These are phyloP conservation scores for Selaginella moellendorffii DNA, from an alignment of 75 land plant genomes.

Conservation along the genomic window DNA sequence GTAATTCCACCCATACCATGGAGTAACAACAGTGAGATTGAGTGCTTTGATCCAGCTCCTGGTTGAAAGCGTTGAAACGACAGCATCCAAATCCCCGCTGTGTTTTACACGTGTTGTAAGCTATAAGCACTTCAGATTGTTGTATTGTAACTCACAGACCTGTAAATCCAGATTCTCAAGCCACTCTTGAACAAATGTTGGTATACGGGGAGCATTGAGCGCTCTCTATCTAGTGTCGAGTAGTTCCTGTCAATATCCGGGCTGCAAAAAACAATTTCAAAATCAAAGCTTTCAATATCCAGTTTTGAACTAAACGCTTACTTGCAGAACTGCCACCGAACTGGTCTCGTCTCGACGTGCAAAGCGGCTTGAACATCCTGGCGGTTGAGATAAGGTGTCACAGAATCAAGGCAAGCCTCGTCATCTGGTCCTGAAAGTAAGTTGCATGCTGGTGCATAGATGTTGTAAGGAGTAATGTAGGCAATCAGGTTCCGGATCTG, in stretches of 20 bases:
- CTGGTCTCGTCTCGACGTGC: slow-evolving; percentile 2
- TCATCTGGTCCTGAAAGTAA: background rate
- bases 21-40: background rate
- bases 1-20: background rate
- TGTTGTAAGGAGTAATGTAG: slow-evolving; percentile 25
- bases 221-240: slow-evolving; percentile 11
- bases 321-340: slow-evolving; percentile 27
- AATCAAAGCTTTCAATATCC: no score
- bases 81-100: background rate
- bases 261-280: slow-evolving; percentile 19
- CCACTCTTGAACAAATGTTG: slow-evolving; percentile 12
- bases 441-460: slow-evolving; percentile 51
- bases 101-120: background rate
- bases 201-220: slow-evolving; percentile 30
- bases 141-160: slow-evolving; percentile 7
- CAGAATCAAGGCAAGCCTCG: slow-evolving; percentile 11
- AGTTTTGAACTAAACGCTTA: no score
- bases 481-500: slow-evolving; percentile 3
- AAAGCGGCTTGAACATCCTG: slow-evolving; percentile 26
- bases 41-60: background rate
- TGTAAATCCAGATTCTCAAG: slow-evolving; percentile 34
- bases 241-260: slow-evolving; percentile 12
- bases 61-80: background rate
- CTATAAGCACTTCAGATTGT: background rate
- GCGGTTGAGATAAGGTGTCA: slow-evolving; percentile 23